phyloP scores from a whole-genome alignment of 1,284 basidiomycete genomes.

The Ustilago sp. region DNA sequence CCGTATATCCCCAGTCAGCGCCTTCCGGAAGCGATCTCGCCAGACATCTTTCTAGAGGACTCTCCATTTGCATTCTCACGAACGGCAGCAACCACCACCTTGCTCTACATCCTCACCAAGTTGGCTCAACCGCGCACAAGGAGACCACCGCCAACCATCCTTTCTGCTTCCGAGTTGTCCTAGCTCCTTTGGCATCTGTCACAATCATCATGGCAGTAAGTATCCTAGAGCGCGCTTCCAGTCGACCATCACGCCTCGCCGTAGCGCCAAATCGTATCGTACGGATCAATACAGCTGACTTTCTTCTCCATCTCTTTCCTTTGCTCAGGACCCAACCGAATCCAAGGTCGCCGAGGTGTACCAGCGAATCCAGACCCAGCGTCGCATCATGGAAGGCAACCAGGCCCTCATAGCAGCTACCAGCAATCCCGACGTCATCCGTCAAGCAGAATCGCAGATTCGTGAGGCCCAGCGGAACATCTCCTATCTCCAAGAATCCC shows the following conservation, averaged over 20 bases:
- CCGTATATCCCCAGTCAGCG: background rate
- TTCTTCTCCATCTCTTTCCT: background rate
- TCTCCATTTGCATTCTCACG: background rate
- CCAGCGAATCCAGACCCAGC: conserved; percentile 89
- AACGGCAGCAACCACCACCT: background rate
- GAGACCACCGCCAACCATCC: too few species aligned
- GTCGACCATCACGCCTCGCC: background rate
- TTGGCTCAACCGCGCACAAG: too few species aligned
- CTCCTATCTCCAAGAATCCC: conserved; percentile 86
- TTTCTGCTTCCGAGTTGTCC: background rate
- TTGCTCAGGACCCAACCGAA: conserved; percentile 72
- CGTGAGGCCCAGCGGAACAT: conserved; percentile 86
- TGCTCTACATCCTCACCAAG: background rate
- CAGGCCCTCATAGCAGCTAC: conserved; percentile 84
- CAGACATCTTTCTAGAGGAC: background rate
- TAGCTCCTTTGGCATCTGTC: background rate
- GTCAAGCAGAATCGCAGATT: conserved; percentile 81
- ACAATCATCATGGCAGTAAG: conserved; percentile 45
- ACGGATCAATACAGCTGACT: background rate
- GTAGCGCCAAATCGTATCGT: background rate
- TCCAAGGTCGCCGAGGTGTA: conserved; percentile 91
- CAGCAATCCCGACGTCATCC: conserved; percentile 85
- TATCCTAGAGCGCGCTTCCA: background rate
- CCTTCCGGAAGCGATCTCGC: background rate
- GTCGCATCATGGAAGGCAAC: conserved; percentile 88